These are phyloP conservation scores for Chaetomium globosum DNA, from an alignment of 2,329 filamentous ascomycete species.

Conservation along the genomic window DNA sequence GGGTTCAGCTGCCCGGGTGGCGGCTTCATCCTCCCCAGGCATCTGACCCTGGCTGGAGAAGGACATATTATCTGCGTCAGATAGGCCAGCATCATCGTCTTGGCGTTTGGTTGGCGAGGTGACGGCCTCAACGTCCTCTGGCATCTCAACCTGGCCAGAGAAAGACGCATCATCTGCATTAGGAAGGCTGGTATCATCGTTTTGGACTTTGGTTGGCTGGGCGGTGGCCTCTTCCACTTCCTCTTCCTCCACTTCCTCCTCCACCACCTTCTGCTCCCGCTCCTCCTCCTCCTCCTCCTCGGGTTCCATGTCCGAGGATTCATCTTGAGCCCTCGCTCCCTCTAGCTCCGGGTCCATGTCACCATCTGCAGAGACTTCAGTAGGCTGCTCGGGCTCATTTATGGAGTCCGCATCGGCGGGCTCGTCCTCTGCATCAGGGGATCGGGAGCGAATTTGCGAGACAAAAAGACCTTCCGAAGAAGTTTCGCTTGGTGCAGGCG, in stretches of 20 bases:
- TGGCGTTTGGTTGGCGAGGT: background rate
- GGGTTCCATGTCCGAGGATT: conserved; percentile 4
- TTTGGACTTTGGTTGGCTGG: background rate
- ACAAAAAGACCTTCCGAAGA: conserved; percentile 27
- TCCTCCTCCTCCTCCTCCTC: no score
- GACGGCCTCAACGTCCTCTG: background rate
- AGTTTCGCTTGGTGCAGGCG: conserved; percentile 18
- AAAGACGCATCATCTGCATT: no score
- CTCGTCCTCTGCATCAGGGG: conserved; percentile 10
- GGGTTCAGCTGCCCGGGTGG: background rate
- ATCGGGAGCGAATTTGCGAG: conserved; percentile 7
- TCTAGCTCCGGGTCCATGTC: background rate
- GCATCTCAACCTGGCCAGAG: conserved; percentile 7
- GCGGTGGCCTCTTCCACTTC: no score
- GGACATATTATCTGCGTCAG: no score
- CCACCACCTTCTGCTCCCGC: no score
- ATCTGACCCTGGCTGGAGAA: conserved; percentile 5
- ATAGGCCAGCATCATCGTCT: background rate
- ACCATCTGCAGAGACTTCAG: conserved; percentile 1
- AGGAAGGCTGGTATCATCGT: background rate
- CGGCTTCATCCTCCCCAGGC: conserved; percentile 1
- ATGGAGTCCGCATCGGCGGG: background rate
- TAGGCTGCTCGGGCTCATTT: background rate
- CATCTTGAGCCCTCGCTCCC: background rate
- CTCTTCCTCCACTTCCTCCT: no score